Evolutionary conservation across 352 stramenopile genomes (phyloP).

Genomic region (Globisporangium splendens): DNA sequence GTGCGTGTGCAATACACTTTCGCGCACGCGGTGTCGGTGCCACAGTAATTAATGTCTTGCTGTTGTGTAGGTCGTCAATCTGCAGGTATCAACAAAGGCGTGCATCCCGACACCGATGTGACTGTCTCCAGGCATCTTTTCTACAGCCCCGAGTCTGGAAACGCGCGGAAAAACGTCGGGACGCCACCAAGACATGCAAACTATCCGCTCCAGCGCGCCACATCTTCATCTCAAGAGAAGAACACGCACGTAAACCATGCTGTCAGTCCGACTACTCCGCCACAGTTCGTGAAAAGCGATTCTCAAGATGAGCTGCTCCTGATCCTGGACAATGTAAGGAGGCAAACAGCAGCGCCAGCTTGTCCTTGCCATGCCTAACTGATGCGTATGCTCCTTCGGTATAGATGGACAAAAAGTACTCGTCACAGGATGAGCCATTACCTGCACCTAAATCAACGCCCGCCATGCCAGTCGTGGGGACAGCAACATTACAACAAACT

Average conservation of each 20-base stretch:
- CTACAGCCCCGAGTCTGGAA: conserved; percentile 34
- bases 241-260: not conserved
- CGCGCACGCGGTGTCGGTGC: too few relatives aligned
- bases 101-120: conserved; percentile 12
- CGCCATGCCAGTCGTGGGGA: not conserved
- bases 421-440: conserved; percentile 20
- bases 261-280: not conserved
- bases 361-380: not conserved
- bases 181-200: conserved; percentile 5
- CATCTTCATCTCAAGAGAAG: not conserved
- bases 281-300: conserved; percentile 19
- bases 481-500: not conserved
- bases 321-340: conserved; percentile 45
- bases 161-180: not conserved
- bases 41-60: not conserved
- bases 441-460: not conserved
- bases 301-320: conserved; percentile 59
- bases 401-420: conserved; percentile 58
- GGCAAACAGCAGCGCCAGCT: not conserved
- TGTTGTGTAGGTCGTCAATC: conserved; percentile 4
- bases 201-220: not conserved
- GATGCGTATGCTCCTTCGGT: too few relatives aligned
- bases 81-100: conserved; percentile 17
- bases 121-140: conserved; percentile 43
- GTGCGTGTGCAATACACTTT: too few relatives aligned